Evolutionary conservation across 768 basidiomycete species (phyloP).

Genomic region (Serendipita sp.): DNA sequence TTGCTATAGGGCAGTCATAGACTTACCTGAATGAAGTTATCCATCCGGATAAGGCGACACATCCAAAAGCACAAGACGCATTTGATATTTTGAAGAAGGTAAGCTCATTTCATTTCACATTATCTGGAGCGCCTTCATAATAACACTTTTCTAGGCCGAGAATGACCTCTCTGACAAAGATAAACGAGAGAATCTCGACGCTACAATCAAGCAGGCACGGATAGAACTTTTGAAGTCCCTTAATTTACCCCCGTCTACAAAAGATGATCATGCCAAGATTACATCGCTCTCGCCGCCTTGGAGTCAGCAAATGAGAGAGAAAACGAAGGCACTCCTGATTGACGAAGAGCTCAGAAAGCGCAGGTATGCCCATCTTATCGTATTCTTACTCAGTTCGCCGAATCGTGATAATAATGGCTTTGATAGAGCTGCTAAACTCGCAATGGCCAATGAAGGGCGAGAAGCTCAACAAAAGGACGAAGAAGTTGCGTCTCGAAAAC

Average conservation of each 20-base stretch:
- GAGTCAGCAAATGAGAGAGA: slow-evolving; percentile 45
- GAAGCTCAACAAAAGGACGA: slow-evolving; percentile 91
- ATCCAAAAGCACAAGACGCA: slow-evolving; percentile 75
- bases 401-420: slow-evolving; percentile 4
- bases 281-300: slow-evolving; percentile 41
- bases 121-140: background rate
- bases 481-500: slow-evolving; percentile 55
- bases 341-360: slow-evolving; percentile 77
- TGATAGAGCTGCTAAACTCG: slow-evolving; percentile 72
- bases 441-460: slow-evolving; percentile 77
- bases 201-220: slow-evolving; percentile 61
- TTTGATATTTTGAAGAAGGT: slow-evolving; percentile 92
- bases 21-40: slow-evolving; percentile 44
- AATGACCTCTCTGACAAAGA: slow-evolving; percentile 62
- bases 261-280: slow-evolving; percentile 42
- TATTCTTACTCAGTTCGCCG: background rate
- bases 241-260: slow-evolving; percentile 40
- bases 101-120: slow-evolving; percentile 6
- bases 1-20: slow-evolving; percentile 2
- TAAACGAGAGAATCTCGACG: slow-evolving; percentile 69
- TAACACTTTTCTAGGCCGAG: slow-evolving; percentile 45
- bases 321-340: slow-evolving; percentile 71
- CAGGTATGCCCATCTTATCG: slow-evolving; percentile 35
- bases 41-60: slow-evolving; percentile 94
- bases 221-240: slow-evolving; percentile 44